Evolutionary conservation across 2,329 filamentous ascomycete species (phyloP), one percentile per base, ranked within the genome.

Genomic region (Apiospora malaysiana): DNA sequence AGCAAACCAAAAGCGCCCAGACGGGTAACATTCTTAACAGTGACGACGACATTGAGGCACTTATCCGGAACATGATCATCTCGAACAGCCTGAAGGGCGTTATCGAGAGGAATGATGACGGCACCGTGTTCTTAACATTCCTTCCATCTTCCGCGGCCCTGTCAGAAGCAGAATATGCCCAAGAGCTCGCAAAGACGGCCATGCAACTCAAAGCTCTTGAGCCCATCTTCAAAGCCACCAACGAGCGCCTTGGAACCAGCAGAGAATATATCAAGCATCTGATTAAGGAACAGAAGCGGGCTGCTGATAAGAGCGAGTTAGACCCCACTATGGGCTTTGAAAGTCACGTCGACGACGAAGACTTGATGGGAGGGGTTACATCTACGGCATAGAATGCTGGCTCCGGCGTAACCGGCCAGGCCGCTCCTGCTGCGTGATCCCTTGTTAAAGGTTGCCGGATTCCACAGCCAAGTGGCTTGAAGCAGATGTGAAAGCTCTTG

Each of bases 31-130:
- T 77, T 10, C 79, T 89, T 16, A 76, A 76, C 18, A 82, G 77
- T 18, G 82, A 86, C 21, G 80, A 81, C 16, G 83, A 86, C 32
- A 80, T 86, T 2, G 82, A 85, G 73, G 73, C 73, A 14, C 81
- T 91, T 5, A 77, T 91, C 32, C 81, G 82, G 70, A 79, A 81
- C 70, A 91, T 92, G 89, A 88, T 91, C 42, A 81, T 79, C 43
- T 82, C 83, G 6, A 85, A 84, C 14, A 86, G 89, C 80, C 79
- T 92, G 27, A 79, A 82, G 37, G 90, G 88, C 1, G 82, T 81
- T 21, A 78, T 91, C n/a, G 84, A 86, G 74, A 80, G 82, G 71
- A 82, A 84, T 10, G 78, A 81, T 8, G 79, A 79, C 59, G 84
- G 81, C 49, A 82, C 83, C 0, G 80, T 82, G 10, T 87, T 88